Base-by-base conservation (phyloP, 1,139 yeast genomes). In the Pichia sp. region DNA sequence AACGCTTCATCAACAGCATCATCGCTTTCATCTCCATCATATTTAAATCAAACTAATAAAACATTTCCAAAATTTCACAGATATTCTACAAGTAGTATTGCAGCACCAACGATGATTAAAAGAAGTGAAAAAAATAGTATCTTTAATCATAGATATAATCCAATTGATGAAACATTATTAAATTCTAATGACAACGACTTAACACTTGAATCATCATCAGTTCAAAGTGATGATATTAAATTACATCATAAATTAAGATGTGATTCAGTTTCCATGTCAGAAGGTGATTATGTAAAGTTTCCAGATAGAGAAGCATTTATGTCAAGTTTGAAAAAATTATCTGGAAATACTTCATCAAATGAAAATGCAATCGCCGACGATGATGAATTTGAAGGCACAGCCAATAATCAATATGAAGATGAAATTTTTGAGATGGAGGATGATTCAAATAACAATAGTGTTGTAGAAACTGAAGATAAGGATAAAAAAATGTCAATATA, bases 231-330 rank as follows among this genome's bases (percentile, higher is more conserved):
- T 37, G 56, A 54, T 42, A 39, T 55, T 8, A 53, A 53, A 42
- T 30, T 53, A n/a, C 53, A 52, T 37, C 46, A 45, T 42, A 57
- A 53, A 15, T 46, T 49, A 18, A 40, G 42, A 13, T 26, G 26
- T 29, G 54, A 49, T 16, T 40, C 46, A 13, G 16, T 22, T n/a
- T 29, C 49, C 2, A 25, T 32, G 22, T 32, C 23, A 11, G 52
- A 49, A 20, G 43, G 50, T 30, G 75, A 73, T 45, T 70, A 63
- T 36, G 65, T 64, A 39, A 53, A 49, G 24, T 50, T 53, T 36
- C 53, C 56, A 3, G 56, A 51, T 16, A 41, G 52, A 41, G 48
- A 53, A 36, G 39, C 52, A 2, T 43, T 54, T 20, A 50, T 53
- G 42, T 40, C 53, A 6, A 48, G 49, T 27, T 43, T 52, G 29